Evolutionary conservation across 495 filamentous ascomycete genomes (phyloP).

Genomic region (Aspergillus coremiiformis): DNA sequence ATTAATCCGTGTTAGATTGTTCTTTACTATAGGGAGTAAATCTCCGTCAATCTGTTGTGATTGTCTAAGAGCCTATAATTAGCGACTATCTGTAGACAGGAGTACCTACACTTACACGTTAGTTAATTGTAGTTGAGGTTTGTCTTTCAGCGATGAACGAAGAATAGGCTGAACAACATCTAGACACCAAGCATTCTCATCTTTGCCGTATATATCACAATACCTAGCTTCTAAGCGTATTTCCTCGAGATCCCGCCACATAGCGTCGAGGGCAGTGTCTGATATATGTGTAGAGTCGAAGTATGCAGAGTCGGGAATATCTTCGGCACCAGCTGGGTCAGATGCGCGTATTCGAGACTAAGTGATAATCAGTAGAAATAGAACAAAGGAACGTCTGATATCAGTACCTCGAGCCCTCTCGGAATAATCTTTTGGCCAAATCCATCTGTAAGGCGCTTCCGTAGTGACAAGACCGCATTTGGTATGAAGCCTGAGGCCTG

Average conservation of each 20-base stretch:
- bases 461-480: neutral
- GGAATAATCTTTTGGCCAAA: neutral
- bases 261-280: neutral
- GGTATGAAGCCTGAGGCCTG: neutral
- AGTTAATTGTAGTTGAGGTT: neutral
- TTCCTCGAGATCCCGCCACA: neutral
- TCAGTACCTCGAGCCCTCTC: neutral
- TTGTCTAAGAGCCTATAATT: neutral
- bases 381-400: neutral
- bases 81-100: neutral
- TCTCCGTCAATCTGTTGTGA: slow-evolving; percentile 1
- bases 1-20: neutral
- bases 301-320: neutral
- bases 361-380: neutral
- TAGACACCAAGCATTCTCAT: slow-evolving; percentile 5
- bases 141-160: neutral
- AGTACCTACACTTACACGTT: neutral
- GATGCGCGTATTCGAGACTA: slow-evolving; percentile 1
- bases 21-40: slow-evolving; percentile 1
- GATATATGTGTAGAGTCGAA: neutral
- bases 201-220: slow-evolving; percentile 1
- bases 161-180: slow-evolving; percentile 1
- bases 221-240: neutral
- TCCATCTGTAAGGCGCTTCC: neutral
- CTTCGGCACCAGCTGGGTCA: neutral